Percentiles rank a stretch among this genome's conserved stretches.
phyloP scores from a whole-genome alignment of 768 basidiomycete species.

The Leccinum truebloodii region DNA sequence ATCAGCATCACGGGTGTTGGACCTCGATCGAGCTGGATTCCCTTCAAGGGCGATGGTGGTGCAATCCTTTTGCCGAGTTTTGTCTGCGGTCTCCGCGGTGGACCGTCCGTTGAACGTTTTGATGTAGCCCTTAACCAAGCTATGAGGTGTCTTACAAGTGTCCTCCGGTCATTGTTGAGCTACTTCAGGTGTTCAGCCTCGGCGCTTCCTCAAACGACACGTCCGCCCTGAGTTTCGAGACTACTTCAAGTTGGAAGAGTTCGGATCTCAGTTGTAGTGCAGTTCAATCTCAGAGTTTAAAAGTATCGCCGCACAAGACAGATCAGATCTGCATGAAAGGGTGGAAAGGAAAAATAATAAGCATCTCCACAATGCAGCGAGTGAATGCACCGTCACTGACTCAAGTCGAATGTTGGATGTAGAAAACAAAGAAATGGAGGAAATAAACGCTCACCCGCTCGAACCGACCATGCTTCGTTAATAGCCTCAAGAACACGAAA shows the following conservation, averaged over 20 bases:
- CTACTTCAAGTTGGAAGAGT: background rate
- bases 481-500: constrained; percentile 87
- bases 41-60: background rate
- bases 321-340: background rate
- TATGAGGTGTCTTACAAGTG: background rate
- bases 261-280: background rate
- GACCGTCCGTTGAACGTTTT: background rate
- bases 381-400: background rate
- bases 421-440: background rate
- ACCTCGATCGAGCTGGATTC: background rate
- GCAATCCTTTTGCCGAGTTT: background rate
- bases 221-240: background rate
- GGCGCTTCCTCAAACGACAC: background rate
- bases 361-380: background rate
- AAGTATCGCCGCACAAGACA: background rate
- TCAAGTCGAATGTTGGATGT: background rate
- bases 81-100: background rate
- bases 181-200: background rate
- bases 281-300: background rate
- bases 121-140: background rate
- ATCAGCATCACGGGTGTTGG: background rate
- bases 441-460: constrained; percentile 63
- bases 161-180: background rate
- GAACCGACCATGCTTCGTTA: constrained; percentile 83
- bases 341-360: background rate